Conservation (phyloP, 148 eudicot species). For the Tetragonia tetragonoides region DNA sequence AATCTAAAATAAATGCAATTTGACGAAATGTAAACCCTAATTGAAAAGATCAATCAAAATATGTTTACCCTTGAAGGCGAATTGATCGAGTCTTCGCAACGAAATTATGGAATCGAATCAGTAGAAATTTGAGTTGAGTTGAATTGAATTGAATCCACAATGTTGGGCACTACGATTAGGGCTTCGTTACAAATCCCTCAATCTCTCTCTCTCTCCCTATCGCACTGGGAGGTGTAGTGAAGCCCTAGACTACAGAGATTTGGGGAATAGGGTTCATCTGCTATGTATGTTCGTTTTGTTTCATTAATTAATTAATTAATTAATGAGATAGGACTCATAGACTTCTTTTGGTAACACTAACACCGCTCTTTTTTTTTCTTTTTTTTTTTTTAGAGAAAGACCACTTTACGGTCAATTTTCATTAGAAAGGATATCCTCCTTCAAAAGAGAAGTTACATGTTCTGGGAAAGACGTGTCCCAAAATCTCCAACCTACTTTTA, state of each 20-base stretch:
- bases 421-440: too few species aligned
- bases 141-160: constrained; percentile 5
- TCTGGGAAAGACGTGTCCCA: too few species aligned
- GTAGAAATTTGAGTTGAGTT: background rate
- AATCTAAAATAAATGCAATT: background rate
- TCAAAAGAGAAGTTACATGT: too few species aligned
- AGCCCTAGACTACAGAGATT: background rate
- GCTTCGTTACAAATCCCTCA: background rate
- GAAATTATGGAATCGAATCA: background rate
- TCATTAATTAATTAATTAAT: too few species aligned
- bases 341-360: too few species aligned
- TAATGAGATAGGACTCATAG: too few species aligned
- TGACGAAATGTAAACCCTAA: background rate
- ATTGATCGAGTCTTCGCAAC: background rate
- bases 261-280: constrained; percentile 9
- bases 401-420: too few species aligned
- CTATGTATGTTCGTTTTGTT: too few species aligned
- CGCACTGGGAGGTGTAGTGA: background rate
- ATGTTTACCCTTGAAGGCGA: background rate
- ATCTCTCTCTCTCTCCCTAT: background rate
- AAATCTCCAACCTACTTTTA: too few species aligned
- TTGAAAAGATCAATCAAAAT: background rate
- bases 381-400: too few species aligned
- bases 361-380: too few species aligned
- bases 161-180: background rate